Evolutionary conservation across 2,329 filamentous ascomycete genomes (phyloP), one percentile per base, ranked within the genome.

Genomic region (Cytospora piceae): DNA sequence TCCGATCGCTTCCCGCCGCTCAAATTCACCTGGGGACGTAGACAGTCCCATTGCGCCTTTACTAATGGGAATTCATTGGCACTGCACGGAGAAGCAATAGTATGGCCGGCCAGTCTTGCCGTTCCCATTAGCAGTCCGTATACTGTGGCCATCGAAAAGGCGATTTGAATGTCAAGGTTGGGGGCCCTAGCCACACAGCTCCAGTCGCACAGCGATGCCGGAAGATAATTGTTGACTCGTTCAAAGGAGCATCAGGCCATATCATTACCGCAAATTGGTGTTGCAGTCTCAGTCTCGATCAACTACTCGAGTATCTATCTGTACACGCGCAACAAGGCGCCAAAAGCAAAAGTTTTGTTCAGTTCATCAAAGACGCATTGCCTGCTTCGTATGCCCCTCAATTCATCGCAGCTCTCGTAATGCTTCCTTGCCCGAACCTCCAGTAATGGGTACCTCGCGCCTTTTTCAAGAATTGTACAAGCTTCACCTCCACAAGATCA

Each of bases 401-500:
- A 20, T 12, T 29, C 31, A 12, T 12, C 37, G 31, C 20, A n/a
- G 2, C 17, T 27, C 15, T n/a, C 17, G 27, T 22, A 4, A 11
- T 12, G 7, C 6, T 37, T 32, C 56, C 56, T 39, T 29, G 29
- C 51, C 17, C 14, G 24, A 54, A 29, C 22, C 20, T n/a, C n/a
- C n/a, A 24, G 11, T 14, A 22, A 8, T 8, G 11, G 46, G 46
- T n/a, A 24, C 46, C 46, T 24, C n/a, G 46, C 46, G 46, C 46
- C 12, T 8, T 49, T 24, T 14, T n/a, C n/a, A 22, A 14, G 4
- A 42, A 12, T 57, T 20, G 52, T 15, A 31, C 37, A 20, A 20
- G 7, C 62, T 14, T 53, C 46, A 11, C 54, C n/a, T 77, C 34
- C 34, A 14, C 34, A 15, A 12, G 12, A 14, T 37, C 76, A 86